Evolutionary conservation across 2,329 filamentous ascomycete species (phyloP), one percentile per base, ranked within the genome.

Genomic region (Clonostachys byssicola): DNA sequence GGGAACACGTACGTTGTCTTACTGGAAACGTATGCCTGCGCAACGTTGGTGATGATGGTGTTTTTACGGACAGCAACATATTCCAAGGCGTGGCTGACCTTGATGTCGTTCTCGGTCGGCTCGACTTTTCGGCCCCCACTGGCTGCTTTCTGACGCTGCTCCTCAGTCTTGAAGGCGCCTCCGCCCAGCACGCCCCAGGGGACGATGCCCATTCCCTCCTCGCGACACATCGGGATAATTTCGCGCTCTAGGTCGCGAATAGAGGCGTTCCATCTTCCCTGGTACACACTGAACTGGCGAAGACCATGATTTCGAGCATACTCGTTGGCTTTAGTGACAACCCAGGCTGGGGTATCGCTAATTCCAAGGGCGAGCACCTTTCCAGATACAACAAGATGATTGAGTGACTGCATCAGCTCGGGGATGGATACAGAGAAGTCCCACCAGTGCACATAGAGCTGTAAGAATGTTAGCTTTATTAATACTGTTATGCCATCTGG

Each of bases 11-110:
- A 77, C 0, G 81, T 76, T 1, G 79, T 68, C 64, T 87, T 86
- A 46, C 77, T 71, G 70, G 84, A 73, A 13, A 87, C 78, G 53
- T 88, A 88, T 3, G 83, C 84, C 12, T 88, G 63, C 9, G 84
- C 83, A 34, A 70, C 56, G 47, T 58, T 62, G 17, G 64, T 66
- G 47, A 66, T 56, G 38, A 55, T 49, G 7, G 60, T 64, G 46
- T 53, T 49, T 51, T 64, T 65, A 34, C 56, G 54, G 38, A 51
- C 51, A 41, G 64, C 66, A 16, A 83, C 71, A 18, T 59, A 73
- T 74, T 67, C 63, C 41, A 70, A 57, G 14, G 56, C 63, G 42
- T 56, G 48, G 52, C 61, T 64, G 44, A 73, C 54, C 50, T 65
- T 65, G 47, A 71, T 57, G 53, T 87, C 81, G 6, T 72, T 68